Evolutionary conservation across 73 alveolate species (phyloP).

Genomic region (Tetrahymena thermophila): DNA sequence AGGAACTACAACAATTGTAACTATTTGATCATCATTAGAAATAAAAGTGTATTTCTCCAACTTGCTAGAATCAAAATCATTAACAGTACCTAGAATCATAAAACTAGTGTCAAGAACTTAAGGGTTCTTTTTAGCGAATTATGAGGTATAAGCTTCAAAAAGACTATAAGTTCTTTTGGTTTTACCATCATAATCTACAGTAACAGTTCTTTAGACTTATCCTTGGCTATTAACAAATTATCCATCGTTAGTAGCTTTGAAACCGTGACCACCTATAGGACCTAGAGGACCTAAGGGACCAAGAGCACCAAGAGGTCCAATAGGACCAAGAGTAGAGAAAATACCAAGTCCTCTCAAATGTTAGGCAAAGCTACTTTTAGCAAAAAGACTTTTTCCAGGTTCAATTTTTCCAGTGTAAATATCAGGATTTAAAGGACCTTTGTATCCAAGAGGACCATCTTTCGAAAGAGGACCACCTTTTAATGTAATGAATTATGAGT

Average conservation of each 20-base stretch:
- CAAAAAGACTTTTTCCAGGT: slow-evolving; percentile 19
- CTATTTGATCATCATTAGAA: neutral
- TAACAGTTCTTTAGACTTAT: slow-evolving; percentile 5
- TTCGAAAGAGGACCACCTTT: neutral
- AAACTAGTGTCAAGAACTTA: neutral
- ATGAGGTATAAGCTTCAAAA: neutral
- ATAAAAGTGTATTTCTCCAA: neutral
- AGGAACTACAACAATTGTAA: neutral
- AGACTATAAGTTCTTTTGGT: neutral
- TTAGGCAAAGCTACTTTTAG: slow-evolving; percentile 14
- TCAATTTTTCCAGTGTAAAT: neutral
- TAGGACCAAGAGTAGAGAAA: slow-evolving; percentile 18
- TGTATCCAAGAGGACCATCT: neutral
- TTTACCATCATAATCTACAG: slow-evolving; percentile 25
- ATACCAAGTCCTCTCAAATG: slow-evolving; percentile 33
- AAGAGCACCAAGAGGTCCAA: slow-evolving; percentile 34
- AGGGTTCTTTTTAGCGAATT: neutral
- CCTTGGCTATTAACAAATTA: neutral
- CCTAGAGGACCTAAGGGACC: slow-evolving; percentile 22
- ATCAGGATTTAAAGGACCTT: neutral
- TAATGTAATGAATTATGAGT: neutral
- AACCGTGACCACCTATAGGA: slow-evolving; percentile 27
- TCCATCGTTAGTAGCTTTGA: slow-evolving; percentile 5
- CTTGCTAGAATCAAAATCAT: neutral
- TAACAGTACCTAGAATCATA: neutral